phyloP scores from a whole-genome alignment of 106 monocot species.

The Dioscorea zingiberensis region DNA sequence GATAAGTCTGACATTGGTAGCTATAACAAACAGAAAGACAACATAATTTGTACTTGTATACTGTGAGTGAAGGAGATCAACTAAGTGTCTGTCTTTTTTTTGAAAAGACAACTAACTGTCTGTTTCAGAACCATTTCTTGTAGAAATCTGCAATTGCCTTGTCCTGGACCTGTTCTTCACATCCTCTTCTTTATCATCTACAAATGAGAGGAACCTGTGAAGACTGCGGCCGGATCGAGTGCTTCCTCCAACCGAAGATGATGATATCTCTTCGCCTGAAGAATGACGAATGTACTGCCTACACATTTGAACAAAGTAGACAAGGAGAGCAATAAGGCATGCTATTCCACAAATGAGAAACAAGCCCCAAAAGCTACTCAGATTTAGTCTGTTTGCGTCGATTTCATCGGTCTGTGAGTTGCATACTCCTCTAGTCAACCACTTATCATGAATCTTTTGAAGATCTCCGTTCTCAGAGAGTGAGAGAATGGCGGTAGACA shows the following conservation, averaged over 20 bases:
- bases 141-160: no score
- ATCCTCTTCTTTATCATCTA: constrained; percentile 16
- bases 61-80: no score
- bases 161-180: neutral
- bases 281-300: constrained; percentile 14
- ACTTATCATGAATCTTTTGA: constrained; percentile 33
- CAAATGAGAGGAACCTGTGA: constrained; percentile 22
- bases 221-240: constrained; percentile 9
- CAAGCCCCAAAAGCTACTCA: constrained; percentile 23
- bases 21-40: no score
- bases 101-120: no score
- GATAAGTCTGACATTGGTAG: no score
- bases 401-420: constrained; percentile 11
- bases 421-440: constrained; percentile 22
- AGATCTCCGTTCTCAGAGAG: constrained; percentile 43
- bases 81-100: no score
- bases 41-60: no score
- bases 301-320: constrained; percentile 14
- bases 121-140: no score
- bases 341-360: constrained; percentile 36
- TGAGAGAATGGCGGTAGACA: constrained; percentile 34
- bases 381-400: constrained; percentile 19
- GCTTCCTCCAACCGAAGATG: constrained; percentile 5
- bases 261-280: neutral
- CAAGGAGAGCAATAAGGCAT: constrained; percentile 27